Percentiles rank a stretch among this genome's conserved stretches.
phyloP scores from a whole-genome alignment of 1,139 yeast genomes.

The Yamadazyma sp. region DNA sequence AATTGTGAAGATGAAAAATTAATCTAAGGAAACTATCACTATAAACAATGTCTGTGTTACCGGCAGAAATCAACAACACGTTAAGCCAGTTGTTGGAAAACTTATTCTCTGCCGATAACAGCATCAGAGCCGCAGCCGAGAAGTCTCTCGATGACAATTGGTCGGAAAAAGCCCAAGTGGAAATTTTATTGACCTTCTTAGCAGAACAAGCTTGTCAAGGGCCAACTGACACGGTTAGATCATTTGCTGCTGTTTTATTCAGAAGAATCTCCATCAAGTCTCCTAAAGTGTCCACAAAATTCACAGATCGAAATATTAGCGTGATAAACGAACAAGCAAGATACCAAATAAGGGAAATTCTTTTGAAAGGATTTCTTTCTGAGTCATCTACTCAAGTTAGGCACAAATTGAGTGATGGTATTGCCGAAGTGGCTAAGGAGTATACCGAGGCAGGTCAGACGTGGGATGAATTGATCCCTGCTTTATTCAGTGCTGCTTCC shows the following conservation, averaged over 20 bases:
- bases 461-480: conserved; percentile 81
- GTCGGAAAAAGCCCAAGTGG: conserved; percentile 64
- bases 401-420: conserved; percentile 91
- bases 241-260: conserved; percentile 84
- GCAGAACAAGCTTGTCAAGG: conserved; percentile 78
- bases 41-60: conserved; percentile 52
- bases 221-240: conserved; percentile 50
- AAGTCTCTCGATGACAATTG: conserved; percentile 70
- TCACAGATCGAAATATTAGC: conserved; percentile 77
- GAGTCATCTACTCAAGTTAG: conserved; percentile 70
- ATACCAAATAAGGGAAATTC: conserved; percentile 59
- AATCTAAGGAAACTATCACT: not conserved
- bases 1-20: conserved; percentile 4
- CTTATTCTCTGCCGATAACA: conserved; percentile 77
- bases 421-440: conserved; percentile 83
- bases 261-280: conserved; percentile 83
- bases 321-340: conserved; percentile 60
- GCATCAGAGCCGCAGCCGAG: conserved; percentile 76
- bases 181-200: conserved; percentile 69
- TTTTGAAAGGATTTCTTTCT: conserved; percentile 71
- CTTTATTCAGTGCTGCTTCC: conserved; percentile 67
- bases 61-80: conserved; percentile 58
- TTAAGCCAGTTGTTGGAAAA: conserved; percentile 62
- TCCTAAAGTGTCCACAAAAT: conserved; percentile 60
- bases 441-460: conserved; percentile 50